Evolutionary conservation across 2,329 filamentous ascomycete species (phyloP).

Genomic region (Escovopsis sp.): DNA sequence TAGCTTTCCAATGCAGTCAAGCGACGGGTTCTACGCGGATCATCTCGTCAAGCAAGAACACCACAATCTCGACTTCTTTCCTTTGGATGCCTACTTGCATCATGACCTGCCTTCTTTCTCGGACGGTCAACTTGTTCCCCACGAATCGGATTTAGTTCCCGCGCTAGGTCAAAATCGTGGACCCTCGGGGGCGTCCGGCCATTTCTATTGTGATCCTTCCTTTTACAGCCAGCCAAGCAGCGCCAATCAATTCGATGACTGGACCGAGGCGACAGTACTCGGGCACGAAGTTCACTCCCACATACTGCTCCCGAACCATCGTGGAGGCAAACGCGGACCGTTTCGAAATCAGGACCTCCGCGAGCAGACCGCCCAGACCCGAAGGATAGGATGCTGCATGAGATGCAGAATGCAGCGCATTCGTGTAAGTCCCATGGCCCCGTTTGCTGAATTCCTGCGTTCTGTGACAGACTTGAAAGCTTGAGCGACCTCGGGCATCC

Average conservation of each 20-base stretch:
- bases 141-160: background rate
- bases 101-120: background rate
- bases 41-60: conserved; percentile 1
- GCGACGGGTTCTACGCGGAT: conserved; percentile 2
- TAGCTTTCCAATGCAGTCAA: background rate
- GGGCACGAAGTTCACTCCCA: conserved; percentile 15
- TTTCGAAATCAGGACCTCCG: conserved; percentile 37
- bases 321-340: conserved; percentile 29
- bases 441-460: background rate
- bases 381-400: conserved; percentile 43
- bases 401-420: conserved; percentile 47
- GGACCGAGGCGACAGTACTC: conserved; percentile 8
- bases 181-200: conserved; percentile 5
- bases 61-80: background rate
- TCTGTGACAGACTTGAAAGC: background rate
- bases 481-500: background rate
- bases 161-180: background rate
- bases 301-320: conserved; percentile 15
- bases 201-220: conserved; percentile 8
- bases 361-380: conserved; percentile 39
- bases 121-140: background rate
- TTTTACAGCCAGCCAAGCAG: background rate
- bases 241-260: conserved; percentile 4
- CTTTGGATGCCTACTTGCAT: background rate
- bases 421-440: conserved; percentile 29